Percentiles rank a stretch among this genome's conserved stretches.
These are phyloP conservation scores for Chrysosporium queenslandicum DNA, from an alignment of 2,329 filamentous ascomycete genomes.

Conservation along the genomic window DNA sequence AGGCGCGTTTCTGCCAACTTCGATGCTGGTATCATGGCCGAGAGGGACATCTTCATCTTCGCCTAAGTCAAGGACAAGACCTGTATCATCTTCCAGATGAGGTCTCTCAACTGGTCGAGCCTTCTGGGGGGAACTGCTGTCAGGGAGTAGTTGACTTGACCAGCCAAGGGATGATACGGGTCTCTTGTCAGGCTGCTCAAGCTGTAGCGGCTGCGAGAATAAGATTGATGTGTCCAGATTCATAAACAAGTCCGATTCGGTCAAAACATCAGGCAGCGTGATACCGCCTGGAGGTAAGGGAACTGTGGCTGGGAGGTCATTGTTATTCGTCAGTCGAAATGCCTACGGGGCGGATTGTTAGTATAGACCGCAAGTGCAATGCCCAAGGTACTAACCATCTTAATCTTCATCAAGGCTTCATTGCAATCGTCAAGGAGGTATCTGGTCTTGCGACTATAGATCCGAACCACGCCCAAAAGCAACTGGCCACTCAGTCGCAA, in stretches of 20 bases:
- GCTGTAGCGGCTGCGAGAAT: slow-evolving; percentile 57
- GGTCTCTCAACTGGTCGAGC: slow-evolving; percentile 44
- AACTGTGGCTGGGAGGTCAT: slow-evolving; percentile 79
- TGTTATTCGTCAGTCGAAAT: slow-evolving; percentile 87
- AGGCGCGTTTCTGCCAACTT: slow-evolving; percentile 81
- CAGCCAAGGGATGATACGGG: slow-evolving; percentile 41
- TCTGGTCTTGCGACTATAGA: slow-evolving; percentile 93
- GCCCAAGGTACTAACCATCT: slow-evolving; percentile 59
- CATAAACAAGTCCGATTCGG: slow-evolving; percentile 82
- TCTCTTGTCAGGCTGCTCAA: slow-evolving; percentile 29
- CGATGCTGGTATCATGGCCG: slow-evolving; percentile 58
- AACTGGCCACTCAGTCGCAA: slow-evolving; percentile 88
- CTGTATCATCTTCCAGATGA: slow-evolving; percentile 55
- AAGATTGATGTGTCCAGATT: slow-evolving; percentile 74
- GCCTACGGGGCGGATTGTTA: slow-evolving; percentile 51
- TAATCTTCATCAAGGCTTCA: slow-evolving; percentile 94
- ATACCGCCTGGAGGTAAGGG: slow-evolving; percentile 73
- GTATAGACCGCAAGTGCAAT: slow-evolving; percentile 14
- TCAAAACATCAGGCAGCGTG: slow-evolving; percentile 83
- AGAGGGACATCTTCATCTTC: slow-evolving; percentile 56
- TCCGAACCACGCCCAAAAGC: slow-evolving; percentile 87
- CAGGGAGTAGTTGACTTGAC: slow-evolving; percentile 70
- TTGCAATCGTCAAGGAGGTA: slow-evolving; percentile 97
- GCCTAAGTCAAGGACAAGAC: slow-evolving; percentile 63
- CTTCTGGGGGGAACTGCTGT: slow-evolving; percentile 50